Evolutionary conservation across 805 yeast genomes (phyloP).

Genomic region (Komagataella kurtzmanii): DNA sequence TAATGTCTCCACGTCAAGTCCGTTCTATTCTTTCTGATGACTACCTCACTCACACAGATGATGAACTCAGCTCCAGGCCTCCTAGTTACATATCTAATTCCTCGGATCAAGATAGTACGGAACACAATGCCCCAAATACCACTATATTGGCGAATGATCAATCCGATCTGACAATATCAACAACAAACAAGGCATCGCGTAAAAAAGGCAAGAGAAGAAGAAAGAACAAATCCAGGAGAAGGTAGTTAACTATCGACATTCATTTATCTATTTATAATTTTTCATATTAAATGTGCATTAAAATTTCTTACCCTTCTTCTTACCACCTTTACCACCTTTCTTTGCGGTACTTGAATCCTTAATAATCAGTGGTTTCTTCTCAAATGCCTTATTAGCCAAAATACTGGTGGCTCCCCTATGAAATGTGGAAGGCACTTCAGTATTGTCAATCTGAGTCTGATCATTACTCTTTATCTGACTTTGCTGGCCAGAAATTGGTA

Average conservation of each 20-base stretch:
- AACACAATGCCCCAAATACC: not conserved
- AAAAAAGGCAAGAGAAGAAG: not conserved
- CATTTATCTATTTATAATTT: not conserved
- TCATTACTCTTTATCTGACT: not conserved
- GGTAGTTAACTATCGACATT: not conserved
- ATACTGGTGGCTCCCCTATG: conserved; percentile 3
- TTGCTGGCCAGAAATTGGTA: not conserved
- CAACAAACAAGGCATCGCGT: not conserved
- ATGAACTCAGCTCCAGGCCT: not conserved
- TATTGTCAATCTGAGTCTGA: not conserved
- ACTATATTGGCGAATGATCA: not conserved
- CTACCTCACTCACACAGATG: not conserved
- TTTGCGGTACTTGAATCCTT: not conserved
- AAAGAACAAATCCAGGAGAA: not conserved
- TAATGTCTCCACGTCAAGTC: not conserved
- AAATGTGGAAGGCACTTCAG: not conserved
- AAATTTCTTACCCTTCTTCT: conserved; percentile 6
- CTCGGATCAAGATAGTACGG: not conserved
- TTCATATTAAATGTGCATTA: not conserved
- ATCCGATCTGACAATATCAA: not conserved
- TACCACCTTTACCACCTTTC: conserved; percentile 3
- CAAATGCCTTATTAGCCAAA: conserved; percentile 4
- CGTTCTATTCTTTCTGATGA: not conserved
- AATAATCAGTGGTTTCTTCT: not conserved
- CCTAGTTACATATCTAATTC: not conserved